Evolutionary conservation across 352 stramenopile species (phyloP).

Genomic region (Paralagenidium karlingii): DNA sequence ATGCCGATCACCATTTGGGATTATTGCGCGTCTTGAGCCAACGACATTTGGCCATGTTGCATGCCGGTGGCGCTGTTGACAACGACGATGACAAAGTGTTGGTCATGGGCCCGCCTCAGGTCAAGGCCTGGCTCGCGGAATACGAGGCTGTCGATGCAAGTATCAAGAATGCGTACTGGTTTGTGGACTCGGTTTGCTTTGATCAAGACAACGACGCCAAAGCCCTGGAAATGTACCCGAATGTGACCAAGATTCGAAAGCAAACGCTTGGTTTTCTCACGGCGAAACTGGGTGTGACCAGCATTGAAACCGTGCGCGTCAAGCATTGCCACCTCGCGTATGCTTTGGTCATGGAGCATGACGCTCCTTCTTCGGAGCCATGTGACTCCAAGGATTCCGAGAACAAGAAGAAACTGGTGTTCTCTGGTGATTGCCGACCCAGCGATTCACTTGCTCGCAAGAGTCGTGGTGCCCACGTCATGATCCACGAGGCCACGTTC

Average conservation of each 20-base stretch:
- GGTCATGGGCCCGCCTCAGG: slow-evolving; percentile 85
- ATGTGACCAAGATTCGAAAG: slow-evolving; percentile 14
- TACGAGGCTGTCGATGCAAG: slow-evolving; percentile 75
- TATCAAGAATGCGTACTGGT: slow-evolving; percentile 76
- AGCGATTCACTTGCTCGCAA: slow-evolving; percentile 49
- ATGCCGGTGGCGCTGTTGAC: neutral
- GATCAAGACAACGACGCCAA: slow-evolving; percentile 37
- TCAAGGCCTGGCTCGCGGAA: slow-evolving; percentile 87
- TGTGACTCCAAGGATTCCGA: slow-evolving; percentile 7
- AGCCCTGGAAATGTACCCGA: slow-evolving; percentile 23
- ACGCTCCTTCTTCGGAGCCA: neutral
- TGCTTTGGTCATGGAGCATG: slow-evolving; percentile 67
- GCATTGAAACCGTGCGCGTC: slow-evolving; percentile 58
- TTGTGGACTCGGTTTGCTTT: slow-evolving; percentile 81
- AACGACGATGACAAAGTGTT: slow-evolving; percentile 51
- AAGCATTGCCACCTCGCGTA: slow-evolving; percentile 88
- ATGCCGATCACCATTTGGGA: slow-evolving; percentile 96
- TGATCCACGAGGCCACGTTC: slow-evolving; percentile 98
- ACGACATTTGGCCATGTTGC: too few relatives aligned
- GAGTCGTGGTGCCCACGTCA: slow-evolving; percentile 58
- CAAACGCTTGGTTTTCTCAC: slow-evolving; percentile 22
- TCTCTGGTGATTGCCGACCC: slow-evolving; percentile 92
- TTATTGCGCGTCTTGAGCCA: slow-evolving; percentile 84
- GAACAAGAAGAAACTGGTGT: slow-evolving; percentile 76
- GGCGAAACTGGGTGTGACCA: slow-evolving; percentile 22